Evolutionary conservation across 805 yeast genomes (phyloP).

Genomic region (Candida insectalens): DNA sequence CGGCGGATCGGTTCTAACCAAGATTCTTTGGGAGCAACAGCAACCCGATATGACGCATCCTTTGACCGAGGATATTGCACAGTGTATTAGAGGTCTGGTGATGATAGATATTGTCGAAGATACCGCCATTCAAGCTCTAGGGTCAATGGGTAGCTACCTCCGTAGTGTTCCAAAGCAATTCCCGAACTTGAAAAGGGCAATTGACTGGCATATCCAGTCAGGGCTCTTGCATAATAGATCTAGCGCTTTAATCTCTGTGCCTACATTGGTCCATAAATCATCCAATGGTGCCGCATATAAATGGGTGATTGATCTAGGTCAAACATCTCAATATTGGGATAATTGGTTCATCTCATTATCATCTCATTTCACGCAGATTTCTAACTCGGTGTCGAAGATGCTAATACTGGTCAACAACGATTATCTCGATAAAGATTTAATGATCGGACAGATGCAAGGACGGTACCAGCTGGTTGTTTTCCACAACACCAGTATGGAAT

Average conservation of each 20-base stretch:
- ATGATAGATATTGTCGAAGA: constrained; percentile 94
- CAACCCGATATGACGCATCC: constrained; percentile 6
- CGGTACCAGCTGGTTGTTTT: constrained; percentile 82
- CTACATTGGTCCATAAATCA: constrained; percentile 39
- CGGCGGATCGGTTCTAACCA: constrained; percentile 80
- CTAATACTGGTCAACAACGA: constrained; percentile 85
- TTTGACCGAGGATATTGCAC: constrained; percentile 8
- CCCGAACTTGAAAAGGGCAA: constrained; percentile 41
- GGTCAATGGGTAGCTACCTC: constrained; percentile 59
- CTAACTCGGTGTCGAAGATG: constrained; percentile 46
- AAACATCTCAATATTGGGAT: constrained; percentile 65
- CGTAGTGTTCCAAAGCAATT: constrained; percentile 57
- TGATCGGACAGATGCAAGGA: constrained; percentile 98
- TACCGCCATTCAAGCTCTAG: constrained; percentile 65
- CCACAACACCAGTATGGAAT: constrained; percentile 21
- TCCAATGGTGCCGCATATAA: constrained; percentile 10
- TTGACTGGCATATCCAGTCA: constrained; percentile 72
- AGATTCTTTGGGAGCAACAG: constrained; percentile 25
- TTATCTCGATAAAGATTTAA: constrained; percentile 71
- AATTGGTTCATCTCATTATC: constrained; percentile 78
- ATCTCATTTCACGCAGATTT: constrained; percentile 27
- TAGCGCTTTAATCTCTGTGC: constrained; percentile 74
- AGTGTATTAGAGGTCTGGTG: constrained; percentile 50
- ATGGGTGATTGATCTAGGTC: constrained; percentile 60
- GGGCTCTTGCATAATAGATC: constrained; percentile 41